These are phyloP conservation scores for Trebouxia gelatinosa DNA, from an alignment of 163 green algal species.

Conservation along the genomic window DNA sequence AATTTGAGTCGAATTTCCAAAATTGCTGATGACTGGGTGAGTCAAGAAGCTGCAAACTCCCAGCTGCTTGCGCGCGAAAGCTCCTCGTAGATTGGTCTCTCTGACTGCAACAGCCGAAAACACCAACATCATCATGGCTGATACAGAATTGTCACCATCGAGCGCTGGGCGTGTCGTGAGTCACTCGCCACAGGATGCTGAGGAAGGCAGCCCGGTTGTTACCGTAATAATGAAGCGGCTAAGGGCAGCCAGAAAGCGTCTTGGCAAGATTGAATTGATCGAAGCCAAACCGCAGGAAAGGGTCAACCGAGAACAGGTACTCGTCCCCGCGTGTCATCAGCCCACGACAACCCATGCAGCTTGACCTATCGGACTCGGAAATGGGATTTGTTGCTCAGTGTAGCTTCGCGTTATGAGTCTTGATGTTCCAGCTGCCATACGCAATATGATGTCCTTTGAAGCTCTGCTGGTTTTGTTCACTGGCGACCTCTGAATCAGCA, in stretches of 20 bases:
- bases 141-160: background rate
- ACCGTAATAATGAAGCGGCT: conserved; percentile 44
- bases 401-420: background rate
- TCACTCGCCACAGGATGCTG: conserved; percentile 9
- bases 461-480: too few relatives aligned
- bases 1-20: too few relatives aligned
- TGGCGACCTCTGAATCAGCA: too few relatives aligned
- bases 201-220: conserved; percentile 31
- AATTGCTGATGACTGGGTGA: too few relatives aligned
- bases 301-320: conserved; percentile 56
- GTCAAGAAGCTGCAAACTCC: too few relatives aligned
- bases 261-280: conserved; percentile 40
- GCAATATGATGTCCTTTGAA: too few relatives aligned
- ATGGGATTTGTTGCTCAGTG: background rate
- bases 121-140: background rate
- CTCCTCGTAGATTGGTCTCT: background rate
- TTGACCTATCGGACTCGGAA: background rate
- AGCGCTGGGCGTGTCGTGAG: background rate
- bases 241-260: conserved; percentile 42
- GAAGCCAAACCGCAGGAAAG: conserved; percentile 30
- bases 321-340: background rate
- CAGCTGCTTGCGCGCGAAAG: too few relatives aligned
- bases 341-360: background rate
- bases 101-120: background rate
- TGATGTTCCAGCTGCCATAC: background rate